Percentiles rank a stretch among this genome's conserved stretches.
Conservation (phyloP, 352 stramenopile genomes). For the Globisporangium echinulatum region DNA sequence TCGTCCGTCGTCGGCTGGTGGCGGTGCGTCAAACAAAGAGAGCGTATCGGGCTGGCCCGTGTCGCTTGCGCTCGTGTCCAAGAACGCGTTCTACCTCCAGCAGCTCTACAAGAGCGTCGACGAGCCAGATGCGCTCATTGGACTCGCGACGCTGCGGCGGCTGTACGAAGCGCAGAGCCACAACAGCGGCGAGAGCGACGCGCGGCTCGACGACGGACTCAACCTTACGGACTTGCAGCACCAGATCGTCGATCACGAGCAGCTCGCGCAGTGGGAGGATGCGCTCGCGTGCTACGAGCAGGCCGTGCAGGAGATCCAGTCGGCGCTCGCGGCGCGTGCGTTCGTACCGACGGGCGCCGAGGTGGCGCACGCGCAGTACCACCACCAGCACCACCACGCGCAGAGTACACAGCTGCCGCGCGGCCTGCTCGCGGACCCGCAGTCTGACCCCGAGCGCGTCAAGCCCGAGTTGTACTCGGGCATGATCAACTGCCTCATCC, state of each 20-base stretch:
- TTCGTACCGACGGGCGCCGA: slow-evolving; percentile 9
- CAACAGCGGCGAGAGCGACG: slow-evolving; percentile 18
- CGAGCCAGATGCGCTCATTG: slow-evolving; percentile 58
- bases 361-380: too few species aligned
- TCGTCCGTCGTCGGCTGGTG: background rate
- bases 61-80: slow-evolving; percentile 39
- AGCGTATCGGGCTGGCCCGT: slow-evolving; percentile 22
- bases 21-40: background rate
- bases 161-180: slow-evolving; percentile 39
- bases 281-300: slow-evolving; percentile 72
- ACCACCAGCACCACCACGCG: background rate
- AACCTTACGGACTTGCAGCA: slow-evolving; percentile 66
- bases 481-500: slow-evolving; percentile 80
- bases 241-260: slow-evolving; percentile 62
- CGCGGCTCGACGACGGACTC: slow-evolving; percentile 25
- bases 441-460: slow-evolving; percentile 41
- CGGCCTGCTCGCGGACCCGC: slow-evolving; percentile 19
- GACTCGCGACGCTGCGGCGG: slow-evolving; percentile 48
- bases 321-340: slow-evolving; percentile 26
- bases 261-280: slow-evolving; percentile 72
- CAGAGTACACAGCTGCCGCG: slow-evolving; percentile 7
- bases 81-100: slow-evolving; percentile 64
- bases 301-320: slow-evolving; percentile 68
- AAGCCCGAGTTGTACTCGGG: slow-evolving; percentile 76
- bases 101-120: slow-evolving; percentile 74